Conservation (phyloP, 2,329 filamentous ascomycete genomes). For the Fusarium chaquense region DNA sequence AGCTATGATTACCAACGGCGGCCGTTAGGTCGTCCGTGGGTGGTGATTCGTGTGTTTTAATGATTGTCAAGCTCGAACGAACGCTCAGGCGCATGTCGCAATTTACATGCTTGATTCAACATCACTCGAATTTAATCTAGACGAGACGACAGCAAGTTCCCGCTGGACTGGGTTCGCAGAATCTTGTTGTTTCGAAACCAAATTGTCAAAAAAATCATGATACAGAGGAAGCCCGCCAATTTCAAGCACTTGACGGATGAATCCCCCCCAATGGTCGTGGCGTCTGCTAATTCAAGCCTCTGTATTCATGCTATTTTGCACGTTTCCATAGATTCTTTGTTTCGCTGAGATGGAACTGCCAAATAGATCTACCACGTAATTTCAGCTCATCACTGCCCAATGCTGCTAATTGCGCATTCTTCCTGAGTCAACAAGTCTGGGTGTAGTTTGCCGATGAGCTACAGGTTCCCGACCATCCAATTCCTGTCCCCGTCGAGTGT, state of each 20-base stretch:
- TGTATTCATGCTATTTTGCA: constrained; percentile 5
- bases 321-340: not conserved
- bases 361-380: constrained; percentile 8
- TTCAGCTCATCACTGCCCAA: constrained; percentile 20
- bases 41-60: constrained; percentile 3
- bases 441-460: not conserved
- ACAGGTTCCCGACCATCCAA: constrained; percentile 20
- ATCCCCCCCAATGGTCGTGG: constrained; percentile 3
- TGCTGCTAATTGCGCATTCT: constrained; percentile 11
- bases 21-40: constrained; percentile 7
- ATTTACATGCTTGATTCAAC: not conserved
- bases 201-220: constrained; percentile 30
- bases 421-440: not conserved
- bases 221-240: constrained; percentile 24
- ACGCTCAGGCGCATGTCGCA: not conserved
- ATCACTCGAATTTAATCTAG: constrained; percentile 6
- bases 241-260: constrained; percentile 11
- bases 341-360: not conserved
- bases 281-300: constrained; percentile 9
- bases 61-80: not conserved
- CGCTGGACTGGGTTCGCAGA: not conserved
- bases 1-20: constrained; percentile 21
- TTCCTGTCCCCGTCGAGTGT: constrained; percentile 10
- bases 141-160: not conserved
- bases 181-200: constrained; percentile 28